A percentile compares a stretch with the other conserved stretches of the same genome.
Evolutionary conservation across 495 filamentous ascomycete species (phyloP).

Genomic region (Lasiosphaeris hirsuta): DNA sequence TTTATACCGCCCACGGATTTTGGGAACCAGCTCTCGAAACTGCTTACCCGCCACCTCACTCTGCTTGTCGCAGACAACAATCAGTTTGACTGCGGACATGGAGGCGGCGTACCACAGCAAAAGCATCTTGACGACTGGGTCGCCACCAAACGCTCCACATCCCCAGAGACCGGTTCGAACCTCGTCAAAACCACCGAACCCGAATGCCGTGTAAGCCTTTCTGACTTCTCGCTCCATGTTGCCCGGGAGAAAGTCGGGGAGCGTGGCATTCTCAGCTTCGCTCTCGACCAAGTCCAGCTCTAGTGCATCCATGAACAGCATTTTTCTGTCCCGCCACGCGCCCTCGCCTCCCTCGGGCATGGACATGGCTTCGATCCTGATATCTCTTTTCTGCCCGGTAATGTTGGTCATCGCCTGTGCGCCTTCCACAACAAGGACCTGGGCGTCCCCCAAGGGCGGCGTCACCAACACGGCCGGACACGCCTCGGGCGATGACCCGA

Average conservation of each 20-base stretch:
- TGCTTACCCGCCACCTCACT: no score
- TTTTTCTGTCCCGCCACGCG: conserved; percentile 15
- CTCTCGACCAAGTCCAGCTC: conserved; percentile 21
- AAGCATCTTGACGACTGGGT: conserved; percentile 25
- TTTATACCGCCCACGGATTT: no score
- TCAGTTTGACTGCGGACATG: conserved; percentile 13
- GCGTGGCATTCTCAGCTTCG: background rate
- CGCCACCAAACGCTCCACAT: conserved; percentile 27
- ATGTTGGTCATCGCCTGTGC: conserved; percentile 21
- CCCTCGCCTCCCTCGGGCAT: background rate
- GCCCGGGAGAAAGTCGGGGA: conserved; percentile 18
- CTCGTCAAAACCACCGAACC: background rate
- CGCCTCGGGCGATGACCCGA: conserved; percentile 24
- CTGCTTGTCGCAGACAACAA: conserved; percentile 15
- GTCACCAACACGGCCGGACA: conserved; percentile 26
- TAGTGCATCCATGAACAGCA: conserved; percentile 32
- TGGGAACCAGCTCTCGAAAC: no score
- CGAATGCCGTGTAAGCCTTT: conserved; percentile 24
- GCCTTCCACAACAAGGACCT: conserved; percentile 17
- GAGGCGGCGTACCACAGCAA: conserved; percentile 29
- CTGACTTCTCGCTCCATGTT: conserved; percentile 19
- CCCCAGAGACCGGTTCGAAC: conserved; percentile 27
- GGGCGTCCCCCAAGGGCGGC: conserved; percentile 16
- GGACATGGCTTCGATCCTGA: conserved; percentile 3
- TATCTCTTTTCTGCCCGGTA: conserved; percentile 17